Conservation (phyloP, 257 asterid genomes). For the Solanum rostratum region DNA sequence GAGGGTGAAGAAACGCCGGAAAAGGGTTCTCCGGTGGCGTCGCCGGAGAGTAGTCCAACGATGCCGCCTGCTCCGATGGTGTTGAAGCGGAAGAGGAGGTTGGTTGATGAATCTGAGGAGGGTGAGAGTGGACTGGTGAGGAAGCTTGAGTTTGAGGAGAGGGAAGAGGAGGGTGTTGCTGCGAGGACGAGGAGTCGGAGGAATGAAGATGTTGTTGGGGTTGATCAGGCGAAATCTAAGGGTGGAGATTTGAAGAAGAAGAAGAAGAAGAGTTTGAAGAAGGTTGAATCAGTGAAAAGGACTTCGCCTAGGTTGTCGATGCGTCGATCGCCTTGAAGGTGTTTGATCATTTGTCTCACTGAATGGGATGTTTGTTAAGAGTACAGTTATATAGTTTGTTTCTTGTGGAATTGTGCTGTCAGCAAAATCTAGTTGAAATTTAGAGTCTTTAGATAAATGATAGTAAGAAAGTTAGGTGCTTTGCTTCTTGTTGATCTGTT, state of each 20-base stretch:
- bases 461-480: neutral
- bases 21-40: neutral
- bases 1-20: slow-evolving; percentile 30
- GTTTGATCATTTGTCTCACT: slow-evolving; percentile 10
- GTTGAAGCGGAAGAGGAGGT: slow-evolving; percentile 51
- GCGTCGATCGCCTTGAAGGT: slow-evolving; percentile 8
- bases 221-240: slow-evolving; percentile 2
- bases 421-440: neutral
- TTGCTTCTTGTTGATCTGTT: neutral
- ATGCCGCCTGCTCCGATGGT: slow-evolving; percentile 78
- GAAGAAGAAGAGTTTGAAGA: slow-evolving; percentile 9
- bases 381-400: neutral
- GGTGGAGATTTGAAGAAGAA: neutral
- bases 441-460: neutral
- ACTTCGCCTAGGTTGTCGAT: slow-evolving; percentile 47
- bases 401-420: neutral
- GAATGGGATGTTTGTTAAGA: neutral
- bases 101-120: slow-evolving; percentile 32
- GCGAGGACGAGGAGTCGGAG: slow-evolving; percentile 17
- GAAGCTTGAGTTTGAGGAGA: slow-evolving; percentile 58
- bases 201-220: neutral
- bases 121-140: slow-evolving; percentile 30
- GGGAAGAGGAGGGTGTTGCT: neutral
- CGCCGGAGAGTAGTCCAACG: slow-evolving; percentile 19
- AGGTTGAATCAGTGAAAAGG: slow-evolving; percentile 16